A percentile compares a stretch with the other conserved stretches of the same genome.
Evolutionary conservation across 202 grass and related monocot species (phyloP).

Genomic region (Cymbopogon flexuosus): DNA sequence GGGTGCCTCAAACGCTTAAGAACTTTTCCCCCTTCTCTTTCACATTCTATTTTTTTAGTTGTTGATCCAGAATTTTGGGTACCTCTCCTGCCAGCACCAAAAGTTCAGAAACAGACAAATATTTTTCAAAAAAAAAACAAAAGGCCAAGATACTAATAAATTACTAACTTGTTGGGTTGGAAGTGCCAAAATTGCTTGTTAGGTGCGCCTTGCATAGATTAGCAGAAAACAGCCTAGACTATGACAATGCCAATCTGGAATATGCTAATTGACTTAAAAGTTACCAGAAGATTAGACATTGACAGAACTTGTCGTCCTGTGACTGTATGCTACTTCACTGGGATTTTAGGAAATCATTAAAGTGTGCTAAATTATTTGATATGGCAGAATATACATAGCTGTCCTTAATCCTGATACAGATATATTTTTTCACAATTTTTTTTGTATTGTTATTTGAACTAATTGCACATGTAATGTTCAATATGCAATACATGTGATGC

Average conservation of each 20-base stretch:
- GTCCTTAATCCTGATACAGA: not conserved
- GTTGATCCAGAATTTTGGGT: not conserved
- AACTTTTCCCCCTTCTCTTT: not conserved
- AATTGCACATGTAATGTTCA: not conserved
- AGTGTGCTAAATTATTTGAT: not conserved
- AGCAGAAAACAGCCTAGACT: not conserved
- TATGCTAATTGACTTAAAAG: not conserved
- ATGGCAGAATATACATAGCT: not conserved
- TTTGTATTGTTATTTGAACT: not conserved
- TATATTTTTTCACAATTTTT: not conserved
- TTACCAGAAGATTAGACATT: conserved; percentile 7
- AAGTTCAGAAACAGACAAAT: not conserved
- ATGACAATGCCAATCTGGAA: conserved; percentile 1
- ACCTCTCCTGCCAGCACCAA: not conserved
- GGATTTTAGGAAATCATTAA: not conserved
- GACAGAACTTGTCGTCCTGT: not conserved
- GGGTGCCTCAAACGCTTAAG: not conserved
- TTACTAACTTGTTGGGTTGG: not conserved
- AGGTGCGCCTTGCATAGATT: not conserved
- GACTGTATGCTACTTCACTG: not conserved
- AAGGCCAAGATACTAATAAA: conserved; percentile 4
- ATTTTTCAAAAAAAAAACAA: not conserved
- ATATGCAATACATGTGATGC: not conserved
- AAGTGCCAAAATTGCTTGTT: not conserved
- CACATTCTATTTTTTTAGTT: not conserved